Percentiles rank a stretch among this genome's conserved stretches.
phyloP scores from a whole-genome alignment of 352 stramenopile genomes.

The Ophiocytium majus region DNA sequence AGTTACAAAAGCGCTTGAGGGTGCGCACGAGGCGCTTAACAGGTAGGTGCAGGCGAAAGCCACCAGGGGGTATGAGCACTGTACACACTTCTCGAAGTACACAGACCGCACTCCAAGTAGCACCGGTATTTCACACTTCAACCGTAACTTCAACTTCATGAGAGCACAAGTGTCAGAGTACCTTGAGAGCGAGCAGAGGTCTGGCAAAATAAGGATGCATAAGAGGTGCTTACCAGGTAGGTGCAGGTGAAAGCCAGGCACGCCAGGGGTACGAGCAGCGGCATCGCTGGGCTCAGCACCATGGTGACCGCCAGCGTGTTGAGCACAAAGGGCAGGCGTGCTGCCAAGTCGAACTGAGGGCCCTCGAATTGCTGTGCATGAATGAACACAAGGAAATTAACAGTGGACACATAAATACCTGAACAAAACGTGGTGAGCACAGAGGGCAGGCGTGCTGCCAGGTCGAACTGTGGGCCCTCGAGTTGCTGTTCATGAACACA shows the following conservation, averaged over 20 bases:
- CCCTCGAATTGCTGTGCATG: too few species aligned
- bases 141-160: background rate
- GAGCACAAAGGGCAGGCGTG: slow-evolving; percentile 45
- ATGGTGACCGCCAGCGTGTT: slow-evolving; percentile 49
- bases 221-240: slow-evolving; percentile 1
- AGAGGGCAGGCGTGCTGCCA: slow-evolving; percentile 41
- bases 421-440: slow-evolving; percentile 47
- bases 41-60: slow-evolving; percentile 33
- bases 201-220: too few species aligned
- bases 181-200: too few species aligned
- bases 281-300: slow-evolving; percentile 45
- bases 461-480: slow-evolving; percentile 41
- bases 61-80: slow-evolving; percentile 38
- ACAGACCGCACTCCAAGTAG: too few species aligned
- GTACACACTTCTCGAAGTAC: too few species aligned
- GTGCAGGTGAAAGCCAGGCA: slow-evolving; percentile 31
- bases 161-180: background rate
- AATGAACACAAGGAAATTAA: too few species aligned
- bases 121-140: too few species aligned
- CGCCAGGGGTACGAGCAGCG: slow-evolving; percentile 35
- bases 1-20: too few species aligned
- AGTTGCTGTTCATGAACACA: too few species aligned
- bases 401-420: too few species aligned
- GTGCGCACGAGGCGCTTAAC: too few species aligned
- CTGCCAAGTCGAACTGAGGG: slow-evolving; percentile 41